Evolutionary conservation across 2,329 filamentous ascomycete species (phyloP), one percentile per base, ranked within the genome.

Genomic region (Fusarium virguliforme): DNA sequence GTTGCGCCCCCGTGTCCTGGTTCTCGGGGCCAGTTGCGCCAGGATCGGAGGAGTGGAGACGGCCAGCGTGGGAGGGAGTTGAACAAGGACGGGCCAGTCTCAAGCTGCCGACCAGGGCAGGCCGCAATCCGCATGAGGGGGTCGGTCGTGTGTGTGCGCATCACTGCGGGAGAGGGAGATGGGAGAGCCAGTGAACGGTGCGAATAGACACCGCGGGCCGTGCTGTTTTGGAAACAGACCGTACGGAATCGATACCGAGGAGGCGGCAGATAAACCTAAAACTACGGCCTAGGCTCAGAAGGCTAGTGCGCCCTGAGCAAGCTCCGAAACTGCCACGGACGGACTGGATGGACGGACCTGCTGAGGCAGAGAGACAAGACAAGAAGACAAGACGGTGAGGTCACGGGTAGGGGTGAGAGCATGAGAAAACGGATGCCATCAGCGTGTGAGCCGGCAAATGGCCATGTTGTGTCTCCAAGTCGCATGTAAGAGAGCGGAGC

Each of bases 231-330:
- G 41, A 67, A 64, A 61, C 63, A 73, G 60, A 50, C 74, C 63
- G 43, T 74, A 74, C 74, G 72, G 74, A 71, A 76, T 51, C 63
- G 60, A 63, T 75, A 74, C 74, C 74, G 74, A 76, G 56, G 58
- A 56, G 28, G 61, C 68, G 54, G 68, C 69, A 71, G 69, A 72
- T 71, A 72, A 72, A 71, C 58, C 65, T 65, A 70, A 72, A 72
- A 70, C 48, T 43, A 46, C 48, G 64, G 46, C 35, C 43, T 53
- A 50, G 60, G 50, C 60, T 35, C 26, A 59, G 26, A 41, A 48
- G 50, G 30, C 58, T 68, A 55, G 53, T 67, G 46, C 57, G 12
- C 46, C 54, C 54, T 48, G 30, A 65, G 40, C 32, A 26, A 48
- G 43, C 26, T 48, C 43, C 43, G 43, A 48, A 48, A 48, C 43